phyloP scores from a whole-genome alignment of 352 stramenopile species.

The Globisporangium middletonii region DNA sequence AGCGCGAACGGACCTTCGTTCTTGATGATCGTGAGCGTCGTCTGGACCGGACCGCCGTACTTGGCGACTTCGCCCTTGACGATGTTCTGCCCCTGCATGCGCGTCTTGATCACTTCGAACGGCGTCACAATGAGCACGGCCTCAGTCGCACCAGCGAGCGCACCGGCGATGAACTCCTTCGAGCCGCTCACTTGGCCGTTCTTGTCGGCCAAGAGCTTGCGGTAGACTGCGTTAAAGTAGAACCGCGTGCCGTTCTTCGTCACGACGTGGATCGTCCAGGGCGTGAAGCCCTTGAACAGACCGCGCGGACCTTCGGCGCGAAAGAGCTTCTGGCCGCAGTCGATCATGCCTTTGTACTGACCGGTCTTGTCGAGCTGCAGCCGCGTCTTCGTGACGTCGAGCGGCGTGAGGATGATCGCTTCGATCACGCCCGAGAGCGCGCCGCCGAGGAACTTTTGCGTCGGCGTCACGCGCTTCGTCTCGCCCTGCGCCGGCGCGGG shows the following conservation, averaged over 20 bases:
- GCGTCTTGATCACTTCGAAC: slow-evolving; percentile 98
- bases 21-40: slow-evolving; percentile 86
- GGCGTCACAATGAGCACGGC: slow-evolving; percentile 96
- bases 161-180: slow-evolving; percentile 87
- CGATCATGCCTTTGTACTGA: slow-evolving; percentile 84
- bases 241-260: slow-evolving; percentile 90
- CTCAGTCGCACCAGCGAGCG: slow-evolving; percentile 93
- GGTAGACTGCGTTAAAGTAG: slow-evolving; percentile 87
- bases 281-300: slow-evolving; percentile 86
- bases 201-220: slow-evolving; percentile 58
- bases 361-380: slow-evolving; percentile 85
- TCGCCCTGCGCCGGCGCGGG: slow-evolving; percentile 19
- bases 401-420: slow-evolving; percentile 74
- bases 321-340: slow-evolving; percentile 81
- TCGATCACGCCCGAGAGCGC: slow-evolving; percentile 84
- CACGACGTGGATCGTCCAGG: slow-evolving; percentile 87
- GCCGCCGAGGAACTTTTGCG: slow-evolving; percentile 75
- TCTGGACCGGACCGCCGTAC: slow-evolving; percentile 88
- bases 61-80: slow-evolving; percentile 80
- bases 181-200: slow-evolving; percentile 77
- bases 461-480: slow-evolving; percentile 61
- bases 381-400: slow-evolving; percentile 88
- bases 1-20: slow-evolving; percentile 93
- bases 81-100: slow-evolving; percentile 93
- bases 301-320: slow-evolving; percentile 65